Conservation (phyloP, 805 yeast genomes). For the Spathaspora girioi region DNA sequence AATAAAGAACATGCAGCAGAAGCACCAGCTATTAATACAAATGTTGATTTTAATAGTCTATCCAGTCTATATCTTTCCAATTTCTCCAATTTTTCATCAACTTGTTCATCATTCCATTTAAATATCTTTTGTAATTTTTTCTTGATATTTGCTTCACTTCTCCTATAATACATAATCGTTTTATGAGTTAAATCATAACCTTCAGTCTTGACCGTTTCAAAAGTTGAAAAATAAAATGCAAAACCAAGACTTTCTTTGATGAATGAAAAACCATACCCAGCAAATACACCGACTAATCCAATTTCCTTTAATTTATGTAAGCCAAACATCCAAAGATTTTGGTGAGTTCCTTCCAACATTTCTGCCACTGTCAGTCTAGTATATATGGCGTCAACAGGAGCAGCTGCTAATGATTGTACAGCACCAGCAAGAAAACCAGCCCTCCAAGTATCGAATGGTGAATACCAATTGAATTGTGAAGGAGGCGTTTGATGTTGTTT, state of each 20-base stretch:
- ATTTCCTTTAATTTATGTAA: slow-evolving; percentile 62
- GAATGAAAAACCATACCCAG: slow-evolving; percentile 78
- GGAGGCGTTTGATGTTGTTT: slow-evolving; percentile 10
- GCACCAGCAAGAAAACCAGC: slow-evolving; percentile 89
- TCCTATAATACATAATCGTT: slow-evolving; percentile 40
- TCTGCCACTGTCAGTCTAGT: slow-evolving; percentile 78
- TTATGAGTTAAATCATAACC: slow-evolving; percentile 48
- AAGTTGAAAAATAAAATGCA: slow-evolving; percentile 78
- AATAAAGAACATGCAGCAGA: slow-evolving; percentile 77
- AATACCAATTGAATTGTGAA: slow-evolving; percentile 15
- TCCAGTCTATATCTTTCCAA: slow-evolving; percentile 36
- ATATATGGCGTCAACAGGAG: slow-evolving; percentile 89
- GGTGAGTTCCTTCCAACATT: slow-evolving; percentile 60
- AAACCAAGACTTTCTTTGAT: slow-evolving; percentile 80
- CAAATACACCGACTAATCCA: slow-evolving; percentile 82
- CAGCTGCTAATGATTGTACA: slow-evolving; percentile 84
- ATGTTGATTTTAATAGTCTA: slow-evolving; percentile 59
- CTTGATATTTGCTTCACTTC: slow-evolving; percentile 40
- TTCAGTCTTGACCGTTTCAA: slow-evolving; percentile 74
- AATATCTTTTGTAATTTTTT: slow-evolving; percentile 14
- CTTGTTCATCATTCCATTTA: slow-evolving; percentile 12
- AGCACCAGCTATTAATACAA: slow-evolving; percentile 80
- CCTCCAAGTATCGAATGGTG: slow-evolving; percentile 55
- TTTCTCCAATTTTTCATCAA: slow-evolving; percentile 19
- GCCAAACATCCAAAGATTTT: slow-evolving; percentile 77